Evolutionary conservation across 2,329 filamentous ascomycete genomes (phyloP).

Genomic region (Ploettnerulaceae sp.): DNA sequence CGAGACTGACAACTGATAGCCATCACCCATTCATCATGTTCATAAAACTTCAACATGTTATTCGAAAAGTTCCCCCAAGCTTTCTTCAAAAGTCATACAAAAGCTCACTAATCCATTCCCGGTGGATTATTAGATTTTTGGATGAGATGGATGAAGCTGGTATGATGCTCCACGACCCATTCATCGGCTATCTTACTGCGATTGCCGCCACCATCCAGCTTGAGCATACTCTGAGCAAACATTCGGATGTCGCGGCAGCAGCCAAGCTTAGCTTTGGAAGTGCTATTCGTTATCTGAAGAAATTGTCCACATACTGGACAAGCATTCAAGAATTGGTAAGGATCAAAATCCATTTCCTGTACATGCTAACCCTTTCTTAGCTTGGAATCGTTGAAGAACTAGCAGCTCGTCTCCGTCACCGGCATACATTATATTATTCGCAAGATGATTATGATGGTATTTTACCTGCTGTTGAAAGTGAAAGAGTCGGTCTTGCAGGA

Average conservation of each 20-base stretch:
- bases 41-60: conserved; percentile 21
- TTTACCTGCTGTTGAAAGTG: conserved; percentile 17
- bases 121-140: conserved; percentile 21
- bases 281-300: conserved; percentile 18
- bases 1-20: conserved; percentile 8
- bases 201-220: conserved; percentile 21
- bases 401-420: conserved; percentile 16
- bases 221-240: conserved; percentile 21
- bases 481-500: conserved; percentile 17
- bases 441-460: conserved; percentile 23
- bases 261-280: conserved; percentile 17
- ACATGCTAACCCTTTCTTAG: conserved; percentile 4
- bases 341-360: not conserved
- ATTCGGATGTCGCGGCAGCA: conserved; percentile 19
- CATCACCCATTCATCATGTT: conserved; percentile 25
- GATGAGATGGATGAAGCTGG: conserved; percentile 23
- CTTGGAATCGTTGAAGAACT: conserved; percentile 20
- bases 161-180: conserved; percentile 23
- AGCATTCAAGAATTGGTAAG: conserved; percentile 17
- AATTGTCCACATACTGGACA: conserved; percentile 19
- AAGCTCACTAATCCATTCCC: conserved; percentile 21
- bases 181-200: conserved; percentile 19
- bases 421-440: conserved; percentile 20
- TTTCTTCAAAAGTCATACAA: conserved; percentile 24
- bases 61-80: conserved; percentile 21